Evolutionary conservation across 495 filamentous ascomycete species (phyloP), one percentile per base, ranked within the genome.

Genomic region (Cryomyces minteri): DNA sequence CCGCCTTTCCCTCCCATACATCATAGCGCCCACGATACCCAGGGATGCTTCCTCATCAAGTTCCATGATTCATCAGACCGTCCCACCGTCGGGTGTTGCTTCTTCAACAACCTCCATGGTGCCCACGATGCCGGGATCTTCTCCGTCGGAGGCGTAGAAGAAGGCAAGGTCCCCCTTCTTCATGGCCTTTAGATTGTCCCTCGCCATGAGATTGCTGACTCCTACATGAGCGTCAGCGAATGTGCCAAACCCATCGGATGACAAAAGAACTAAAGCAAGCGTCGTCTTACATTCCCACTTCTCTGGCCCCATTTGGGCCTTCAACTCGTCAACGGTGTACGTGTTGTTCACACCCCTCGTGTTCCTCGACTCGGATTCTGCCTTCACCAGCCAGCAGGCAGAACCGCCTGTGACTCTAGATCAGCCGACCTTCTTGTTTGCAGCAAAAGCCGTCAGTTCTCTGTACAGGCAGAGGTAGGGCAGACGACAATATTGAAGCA

Each of bases 141-240:
- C 93, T 65, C 82, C 87, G 57, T 87, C 92, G n/a, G 81, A 88
- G 64, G 94, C 88, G 59, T 98, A 98, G 67, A 96, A 95, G 65
- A 98, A 94, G 36, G 86, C 88, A 39, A 82, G 66, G 50, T 98
- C 90, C 38, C 90, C 88, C 51, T 78, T 74, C 59, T 82, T 84
- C 90, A 96, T 98, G 4, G 77, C 69, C 1, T 80, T 75, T 58
- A 98, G 76, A 57, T 94, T 84, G 57, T 94, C 94, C 34, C 82
- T 73, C 10, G 88, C 85, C 66, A 62, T 62, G 36, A 61, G 49
- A 48, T 79, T 80, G 44, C 76, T 71, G 8, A 80, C 73, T 44
- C 72, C 72, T 73, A 44, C 33, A 41, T 25, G 8, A 4, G 6
- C 29, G 25, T 51, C 28, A 43, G 45, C 32, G 32, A 7, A 1